Evolutionary conservation across 257 asterid species (phyloP).

Genomic region (Voacanga thouarsii): DNA sequence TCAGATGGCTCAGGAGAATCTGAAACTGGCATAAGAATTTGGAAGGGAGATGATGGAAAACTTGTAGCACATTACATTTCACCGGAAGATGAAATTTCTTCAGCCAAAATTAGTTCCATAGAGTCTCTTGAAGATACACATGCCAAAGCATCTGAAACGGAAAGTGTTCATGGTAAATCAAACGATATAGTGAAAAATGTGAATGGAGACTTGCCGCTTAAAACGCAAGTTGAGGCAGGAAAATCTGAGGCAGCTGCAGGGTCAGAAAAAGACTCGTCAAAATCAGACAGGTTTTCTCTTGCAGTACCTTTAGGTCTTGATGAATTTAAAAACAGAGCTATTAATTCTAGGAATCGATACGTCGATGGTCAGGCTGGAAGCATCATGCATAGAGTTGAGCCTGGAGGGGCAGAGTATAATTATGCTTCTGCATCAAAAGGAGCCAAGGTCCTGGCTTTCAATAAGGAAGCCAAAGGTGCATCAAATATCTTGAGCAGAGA

Average conservation of each 20-base stretch:
- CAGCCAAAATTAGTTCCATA: conserved; percentile 24
- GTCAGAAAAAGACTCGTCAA: conserved; percentile 39
- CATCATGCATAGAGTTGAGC: conserved; percentile 74
- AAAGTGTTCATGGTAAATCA: conserved; percentile 24
- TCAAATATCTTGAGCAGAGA: conserved; percentile 82
- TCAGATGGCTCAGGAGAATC: conserved; percentile 47
- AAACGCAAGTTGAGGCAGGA: conserved; percentile 35
- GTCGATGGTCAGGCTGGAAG: conserved; percentile 55
- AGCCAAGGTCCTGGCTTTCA: conserved; percentile 79
- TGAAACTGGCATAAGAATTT: conserved; percentile 36
- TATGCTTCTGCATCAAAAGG: conserved; percentile 94
- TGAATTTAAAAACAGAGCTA: conserved; percentile 76
- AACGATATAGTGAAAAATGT: conserved; percentile 18
- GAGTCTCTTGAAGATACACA: conserved; percentile 21
- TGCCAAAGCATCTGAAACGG: conserved; percentile 26
- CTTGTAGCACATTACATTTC: conserved; percentile 24
- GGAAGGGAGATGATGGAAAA: conserved; percentile 40
- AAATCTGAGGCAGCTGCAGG: conserved; percentile 27
- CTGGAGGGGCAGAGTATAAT: conserved; percentile 87
- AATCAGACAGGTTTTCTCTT: conserved; percentile 39
- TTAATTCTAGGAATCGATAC: conserved; percentile 41
- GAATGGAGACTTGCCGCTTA: conserved; percentile 21
- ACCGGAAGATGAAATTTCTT: conserved; percentile 28
- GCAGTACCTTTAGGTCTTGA: conserved; percentile 67
- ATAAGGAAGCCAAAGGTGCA: conserved; percentile 97